Base-by-base conservation (phyloP, 768 basidiomycete species). In the Thelephora aurantiotincta region DNA sequence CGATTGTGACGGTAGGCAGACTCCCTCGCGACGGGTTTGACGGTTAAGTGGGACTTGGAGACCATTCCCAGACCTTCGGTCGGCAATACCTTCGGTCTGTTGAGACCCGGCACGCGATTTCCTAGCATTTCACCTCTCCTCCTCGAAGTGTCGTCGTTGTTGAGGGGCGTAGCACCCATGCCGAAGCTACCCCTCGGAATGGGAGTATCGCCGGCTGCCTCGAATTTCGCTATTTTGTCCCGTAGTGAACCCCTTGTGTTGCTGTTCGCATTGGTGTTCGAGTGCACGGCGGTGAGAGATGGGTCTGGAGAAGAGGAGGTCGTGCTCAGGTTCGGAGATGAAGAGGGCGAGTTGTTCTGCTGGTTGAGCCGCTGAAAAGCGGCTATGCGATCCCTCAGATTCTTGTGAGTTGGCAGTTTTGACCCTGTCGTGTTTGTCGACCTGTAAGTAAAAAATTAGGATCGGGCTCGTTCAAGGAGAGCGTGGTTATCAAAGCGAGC, bases 321-420 rank as follows among this genome's bases (percentile, higher is more conserved):
- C 4, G 38, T 2, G 2, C 18, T 22, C 38, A 41, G 57, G 49
- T 63, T 63, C 48, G 51, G 48, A 60, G 46, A 47, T 54, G 51
- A 35, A 51, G 58, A 54, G 49, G 45, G 46, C 56, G 44, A 33
- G 50, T 33, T 48, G 52, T 46, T 54, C 61, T 58, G 49, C 74
- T 41, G 38, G 38, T 41, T 41, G 9, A 41, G 72, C 54, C 84
- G 83, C 59, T 89, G 77, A 44, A 89, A 67, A 22, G 84, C 84
- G 14, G 86, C 86, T 52, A 89, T 88, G 47, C 86, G 80, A 55
- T 88, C 85, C 63, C 80, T 86, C 58, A 88, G 74, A 60, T 81
- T 83, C 68, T 35, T 53, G 55, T 5, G 60, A 51, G 48, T 56
- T 50, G 38, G 22, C 48, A 22, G n/a, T 51, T 45, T 54, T 54